Base-by-base conservation (phyloP, 1,284 basidiomycete genomes). In the Singerocomus inundabilis region DNA sequence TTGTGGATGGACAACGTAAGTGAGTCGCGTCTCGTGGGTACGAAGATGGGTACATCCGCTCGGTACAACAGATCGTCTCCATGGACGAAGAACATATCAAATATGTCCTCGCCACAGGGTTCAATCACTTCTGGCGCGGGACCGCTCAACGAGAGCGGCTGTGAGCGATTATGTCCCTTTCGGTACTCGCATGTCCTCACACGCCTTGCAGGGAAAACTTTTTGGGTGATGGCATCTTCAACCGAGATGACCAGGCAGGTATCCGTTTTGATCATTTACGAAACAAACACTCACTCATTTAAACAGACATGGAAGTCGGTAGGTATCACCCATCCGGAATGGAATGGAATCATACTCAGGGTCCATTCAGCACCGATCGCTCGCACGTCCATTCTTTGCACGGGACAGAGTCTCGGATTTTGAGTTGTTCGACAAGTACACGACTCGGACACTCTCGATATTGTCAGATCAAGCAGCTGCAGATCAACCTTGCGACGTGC, bases 1-100 rank as follows among this genome's bases (percentile, higher is more conserved):
- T 68, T 88, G 1, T 85, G 85, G 80, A 69, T 72, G 47, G 83
- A 88, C 62, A 77, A 75, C 65, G 85, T 85, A 57, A 57, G 79
- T 70, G n/a, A n/a, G 4, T 8, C 10, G 12, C 13, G 6, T 30
- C 26, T 30, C 38, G 3, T 30, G 11, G 15, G 18, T 24, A 5
- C 3, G 15, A n/a, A 9, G 24, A 11, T 37, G n/a, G 30, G 3
- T 42, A 44, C 18, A 54, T 48, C 12, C 44, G 18, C 24, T 9
- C 44, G 11, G 13, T 24, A 4, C 32, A 15, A 42, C 37, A 85
- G 84, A 81, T 85, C 21, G 81, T 85, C 42, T 79, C 83, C 34
- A 85, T 85, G 81, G 84, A 87, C 62, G 79, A 82, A 61, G 77
- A 84, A 49, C 82, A 86, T 56, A 70, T 75, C 51, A 85, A 86